Conservation (phyloP, 257 asterid species). For the Cynanchum wilfordii region DNA sequence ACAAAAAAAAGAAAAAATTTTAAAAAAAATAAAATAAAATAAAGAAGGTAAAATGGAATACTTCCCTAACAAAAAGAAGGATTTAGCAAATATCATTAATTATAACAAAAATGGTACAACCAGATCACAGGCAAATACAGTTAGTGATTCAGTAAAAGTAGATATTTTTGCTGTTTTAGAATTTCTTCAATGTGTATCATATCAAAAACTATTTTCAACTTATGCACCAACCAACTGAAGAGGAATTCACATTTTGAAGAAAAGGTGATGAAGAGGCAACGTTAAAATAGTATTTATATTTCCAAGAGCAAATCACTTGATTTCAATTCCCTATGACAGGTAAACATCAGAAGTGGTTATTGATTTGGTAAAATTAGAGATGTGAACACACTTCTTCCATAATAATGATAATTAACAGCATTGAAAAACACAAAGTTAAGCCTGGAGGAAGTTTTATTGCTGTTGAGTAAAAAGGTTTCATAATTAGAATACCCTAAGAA, state of each 20-base stretch:
- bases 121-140: too few species aligned
- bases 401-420: not conserved
- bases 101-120: too few species aligned
- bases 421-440: not conserved
- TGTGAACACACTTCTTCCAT: not conserved
- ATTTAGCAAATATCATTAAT: too few species aligned
- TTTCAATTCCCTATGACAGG: not conserved
- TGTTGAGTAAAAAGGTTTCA: not conserved
- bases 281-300: not conserved
- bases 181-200: too few species aligned
- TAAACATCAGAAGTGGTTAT: not conserved
- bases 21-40: too few species aligned
- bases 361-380: not conserved
- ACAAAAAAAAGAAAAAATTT: not conserved
- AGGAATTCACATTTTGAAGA: not conserved
- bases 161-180: too few species aligned
- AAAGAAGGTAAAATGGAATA: not conserved
- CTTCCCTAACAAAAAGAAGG: not conserved
- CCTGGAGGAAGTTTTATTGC: not conserved
- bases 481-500: constrained; percentile 4
- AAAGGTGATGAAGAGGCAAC: not conserved
- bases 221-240: not conserved
- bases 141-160: too few species aligned
- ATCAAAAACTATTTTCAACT: too few species aligned
- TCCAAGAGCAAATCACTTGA: not conserved